These are phyloP conservation scores for Pelargonium cotyledonis DNA, from an alignment of 441 rosid genomes.

Conservation along the genomic window DNA sequence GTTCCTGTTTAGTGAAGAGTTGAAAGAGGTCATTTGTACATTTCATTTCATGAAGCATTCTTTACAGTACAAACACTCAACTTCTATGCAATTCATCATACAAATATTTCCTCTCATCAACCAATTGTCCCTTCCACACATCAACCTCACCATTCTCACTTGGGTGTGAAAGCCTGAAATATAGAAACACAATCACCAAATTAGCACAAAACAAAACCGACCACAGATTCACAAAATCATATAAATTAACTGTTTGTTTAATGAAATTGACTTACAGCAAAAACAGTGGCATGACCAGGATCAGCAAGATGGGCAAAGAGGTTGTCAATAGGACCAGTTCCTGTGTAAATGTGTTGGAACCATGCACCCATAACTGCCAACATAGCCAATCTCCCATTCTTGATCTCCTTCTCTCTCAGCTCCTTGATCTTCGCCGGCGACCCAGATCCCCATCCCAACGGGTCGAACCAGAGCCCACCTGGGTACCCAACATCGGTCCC, in stretches of 20 bases:
- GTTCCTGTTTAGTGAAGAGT: too few species aligned
- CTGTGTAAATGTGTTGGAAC: conserved; percentile 97
- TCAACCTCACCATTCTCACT: conserved; percentile 34
- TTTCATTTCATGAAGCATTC: neutral
- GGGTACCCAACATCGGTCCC: conserved; percentile 97
- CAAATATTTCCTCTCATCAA: neutral
- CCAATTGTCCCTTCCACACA: neutral
- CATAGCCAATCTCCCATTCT: conserved; percentile 92
- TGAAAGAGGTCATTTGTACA: neutral
- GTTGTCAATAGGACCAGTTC: conserved; percentile 92
- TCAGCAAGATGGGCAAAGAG: conserved; percentile 94
- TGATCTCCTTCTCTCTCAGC: conserved; percentile 86
- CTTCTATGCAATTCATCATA: neutral
- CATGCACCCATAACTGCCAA: conserved; percentile 98
- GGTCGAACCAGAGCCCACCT: conserved; percentile 96
- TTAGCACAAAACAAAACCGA: too few species aligned
- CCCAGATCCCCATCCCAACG: conserved; percentile 85
- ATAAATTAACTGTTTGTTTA: too few species aligned
- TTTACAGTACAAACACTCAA: neutral
- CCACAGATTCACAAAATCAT: neutral
- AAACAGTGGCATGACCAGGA: conserved; percentile 93
- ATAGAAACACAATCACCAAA: neutral
- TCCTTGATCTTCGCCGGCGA: conserved; percentile 78
- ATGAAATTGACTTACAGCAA: conserved; percentile 58
- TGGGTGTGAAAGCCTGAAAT: conserved; percentile 76